A percentile compares a stretch with the other conserved stretches of the same genome.
Evolutionary conservation across 2,329 filamentous ascomycete genomes (phyloP).

Genomic region (Fusarium sp.): DNA sequence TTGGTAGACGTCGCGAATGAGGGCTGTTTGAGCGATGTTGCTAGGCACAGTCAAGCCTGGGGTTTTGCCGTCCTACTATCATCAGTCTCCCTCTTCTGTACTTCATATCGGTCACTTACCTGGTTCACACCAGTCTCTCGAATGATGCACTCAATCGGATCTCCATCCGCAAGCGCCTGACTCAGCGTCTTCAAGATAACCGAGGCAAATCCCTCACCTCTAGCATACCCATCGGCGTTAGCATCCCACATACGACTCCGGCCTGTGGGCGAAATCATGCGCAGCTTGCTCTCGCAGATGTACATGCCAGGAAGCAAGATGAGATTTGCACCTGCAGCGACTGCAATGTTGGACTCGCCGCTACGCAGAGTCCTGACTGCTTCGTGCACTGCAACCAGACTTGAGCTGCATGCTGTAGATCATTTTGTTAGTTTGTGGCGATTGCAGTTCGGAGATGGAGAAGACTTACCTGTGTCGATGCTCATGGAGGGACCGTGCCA

Average conservation of each 20-base stretch:
- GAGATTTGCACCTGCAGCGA: constrained; percentile 15
- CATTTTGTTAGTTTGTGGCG: not conserved
- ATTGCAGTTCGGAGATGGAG: not conserved
- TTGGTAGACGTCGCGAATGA: not conserved
- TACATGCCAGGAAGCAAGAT: constrained; percentile 16
- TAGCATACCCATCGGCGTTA: constrained; percentile 17
- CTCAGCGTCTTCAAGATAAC: constrained; percentile 22
- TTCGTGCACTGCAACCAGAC: constrained; percentile 19
- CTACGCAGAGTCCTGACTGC: constrained; percentile 6
- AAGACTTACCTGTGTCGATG: constrained; percentile 13
- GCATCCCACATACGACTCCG: constrained; percentile 18
- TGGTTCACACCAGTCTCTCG: constrained; percentile 6
- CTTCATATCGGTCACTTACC: not conserved
- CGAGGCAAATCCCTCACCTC: constrained; percentile 20
- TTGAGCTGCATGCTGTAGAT: constrained; percentile 6
- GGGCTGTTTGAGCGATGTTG: not conserved
- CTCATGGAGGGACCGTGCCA: constrained; percentile 15
- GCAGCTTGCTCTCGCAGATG: constrained; percentile 3
- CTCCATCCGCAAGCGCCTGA: not conserved
- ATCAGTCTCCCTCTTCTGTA: accelerated
- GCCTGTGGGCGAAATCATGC: constrained; percentile 5
- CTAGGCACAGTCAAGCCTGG: not conserved
- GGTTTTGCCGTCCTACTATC: not conserved
- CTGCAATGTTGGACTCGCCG: constrained; percentile 10
- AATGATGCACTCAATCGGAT: not conserved